phyloP scores from a whole-genome alignment of 768 basidiomycete genomes.

The Tylopilus sp. region DNA sequence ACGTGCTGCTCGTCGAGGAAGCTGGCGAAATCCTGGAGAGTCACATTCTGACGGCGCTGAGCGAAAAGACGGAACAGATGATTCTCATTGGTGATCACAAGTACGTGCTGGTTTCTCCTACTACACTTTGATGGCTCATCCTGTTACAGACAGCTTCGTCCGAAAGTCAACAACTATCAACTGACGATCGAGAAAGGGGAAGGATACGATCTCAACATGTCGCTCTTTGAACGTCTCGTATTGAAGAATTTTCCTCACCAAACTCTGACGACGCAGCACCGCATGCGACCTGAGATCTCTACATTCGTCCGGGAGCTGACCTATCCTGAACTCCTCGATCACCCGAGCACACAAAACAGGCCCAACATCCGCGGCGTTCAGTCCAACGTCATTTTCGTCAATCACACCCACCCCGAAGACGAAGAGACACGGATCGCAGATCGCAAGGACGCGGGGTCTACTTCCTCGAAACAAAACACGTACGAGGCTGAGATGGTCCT shows the following conservation, averaged over 20 bases:
- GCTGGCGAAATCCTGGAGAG: constrained; percentile 73
- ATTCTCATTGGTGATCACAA: constrained; percentile 75
- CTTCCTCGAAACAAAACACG: constrained; percentile 58
- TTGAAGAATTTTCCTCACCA: constrained; percentile 59
- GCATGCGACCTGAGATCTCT: constrained; percentile 78
- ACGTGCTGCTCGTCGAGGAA: constrained; percentile 65
- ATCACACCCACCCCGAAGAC: constrained; percentile 58
- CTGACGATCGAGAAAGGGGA: constrained; percentile 70
- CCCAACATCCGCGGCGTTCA: constrained; percentile 53
- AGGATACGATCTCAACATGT: constrained; percentile 64
- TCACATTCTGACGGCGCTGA: constrained; percentile 62
- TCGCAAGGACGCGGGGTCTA: constrained; percentile 43
- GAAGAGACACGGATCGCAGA: constrained; percentile 41
- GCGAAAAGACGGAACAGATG: constrained; percentile 45
- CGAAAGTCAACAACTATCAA: constrained; percentile 64
- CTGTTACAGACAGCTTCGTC: constrained; percentile 57
- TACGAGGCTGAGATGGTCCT: constrained; percentile 63
- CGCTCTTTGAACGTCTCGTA: constrained; percentile 68
- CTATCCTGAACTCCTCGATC: constrained; percentile 66
- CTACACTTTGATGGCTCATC: neutral
- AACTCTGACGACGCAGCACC: constrained; percentile 56
- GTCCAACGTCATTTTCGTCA: constrained; percentile 60
- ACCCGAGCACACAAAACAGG: constrained; percentile 44
- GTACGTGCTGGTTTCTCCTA: constrained; percentile 31
- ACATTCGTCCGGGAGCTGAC: constrained; percentile 57